phyloP scores from a whole-genome alignment of 2,329 filamentous ascomycete species.

The Apiospora sp. region DNA sequence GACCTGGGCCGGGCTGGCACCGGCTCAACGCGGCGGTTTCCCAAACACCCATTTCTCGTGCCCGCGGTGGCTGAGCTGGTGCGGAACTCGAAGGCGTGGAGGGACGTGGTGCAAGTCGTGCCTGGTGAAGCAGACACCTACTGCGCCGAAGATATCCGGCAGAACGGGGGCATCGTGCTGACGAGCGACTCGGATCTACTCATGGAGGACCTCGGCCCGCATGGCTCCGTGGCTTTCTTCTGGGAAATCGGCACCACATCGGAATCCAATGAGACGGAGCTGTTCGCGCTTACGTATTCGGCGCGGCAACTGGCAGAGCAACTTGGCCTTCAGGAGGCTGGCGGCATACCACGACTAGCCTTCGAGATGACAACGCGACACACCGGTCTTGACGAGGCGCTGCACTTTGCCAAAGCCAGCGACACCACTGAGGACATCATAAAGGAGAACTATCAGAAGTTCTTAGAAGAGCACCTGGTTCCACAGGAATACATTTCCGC shows the following conservation, averaged over 20 bases:
- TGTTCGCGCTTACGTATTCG: constrained; percentile 47
- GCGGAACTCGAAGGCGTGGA: constrained; percentile 51
- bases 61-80: constrained; percentile 79
- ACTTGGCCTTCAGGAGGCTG: constrained; percentile 38
- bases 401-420: constrained; percentile 35
- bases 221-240: constrained; percentile 73
- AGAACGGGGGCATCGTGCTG: constrained; percentile 65
- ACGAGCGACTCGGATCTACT: constrained; percentile 91
- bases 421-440: constrained; percentile 29
- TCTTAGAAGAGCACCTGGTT: constrained; percentile 35
- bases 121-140: constrained; percentile 86
- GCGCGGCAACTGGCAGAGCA: constrained; percentile 36
- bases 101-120: constrained; percentile 63
- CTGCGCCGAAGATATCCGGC: constrained; percentile 72
- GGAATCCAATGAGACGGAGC: constrained; percentile 23
- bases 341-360: constrained; percentile 40
- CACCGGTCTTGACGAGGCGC: constrained; percentile 33
- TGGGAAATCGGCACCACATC: constrained; percentile 61
- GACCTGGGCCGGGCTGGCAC: constrained; percentile 17
- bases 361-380: constrained; percentile 37
- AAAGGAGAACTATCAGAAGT: constrained; percentile 32
- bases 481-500: constrained; percentile 37
- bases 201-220: constrained; percentile 70
- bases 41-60: constrained; percentile 73
- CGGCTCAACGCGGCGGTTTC: constrained; percentile 37